These are phyloP conservation scores for Manihot esculenta DNA, from an alignment of 441 rosid species.

Conservation along the genomic window DNA sequence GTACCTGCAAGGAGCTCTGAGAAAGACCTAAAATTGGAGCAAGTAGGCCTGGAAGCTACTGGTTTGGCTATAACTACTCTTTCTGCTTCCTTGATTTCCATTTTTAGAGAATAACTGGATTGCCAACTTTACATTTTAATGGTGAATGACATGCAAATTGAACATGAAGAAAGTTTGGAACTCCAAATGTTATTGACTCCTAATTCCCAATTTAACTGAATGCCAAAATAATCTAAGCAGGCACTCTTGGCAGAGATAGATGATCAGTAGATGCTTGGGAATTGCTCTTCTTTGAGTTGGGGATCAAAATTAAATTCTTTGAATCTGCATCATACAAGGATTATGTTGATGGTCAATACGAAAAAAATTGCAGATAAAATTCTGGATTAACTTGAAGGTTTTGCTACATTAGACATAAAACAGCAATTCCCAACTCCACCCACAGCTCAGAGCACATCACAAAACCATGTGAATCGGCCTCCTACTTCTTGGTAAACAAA, in stretches of 20 bases:
- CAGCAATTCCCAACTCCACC: not conserved
- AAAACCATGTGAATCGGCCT: not conserved
- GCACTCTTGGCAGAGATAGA: not conserved
- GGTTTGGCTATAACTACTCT: slow-evolving; percentile 72
- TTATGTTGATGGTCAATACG: not conserved
- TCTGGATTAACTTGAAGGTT: slow-evolving; percentile 2
- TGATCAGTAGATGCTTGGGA: not conserved
- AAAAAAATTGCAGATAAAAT: not conserved
- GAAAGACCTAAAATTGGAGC: slow-evolving; percentile 59
- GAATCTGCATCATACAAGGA: slow-evolving; percentile 18
- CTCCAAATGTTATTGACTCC: not conserved
- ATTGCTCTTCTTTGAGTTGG: not conserved
- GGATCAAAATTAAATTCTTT: slow-evolving; percentile 10
- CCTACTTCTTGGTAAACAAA: not conserved
- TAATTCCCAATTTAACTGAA: not conserved
- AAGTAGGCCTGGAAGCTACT: slow-evolving; percentile 79
- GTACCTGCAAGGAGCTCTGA: slow-evolving; percentile 71
- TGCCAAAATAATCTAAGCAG: not conserved
- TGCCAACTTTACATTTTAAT: slow-evolving; percentile 11
- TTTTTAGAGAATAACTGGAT: slow-evolving; percentile 23
- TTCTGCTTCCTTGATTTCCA: slow-evolving; percentile 71
- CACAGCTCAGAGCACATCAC: not conserved
- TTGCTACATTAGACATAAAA: not conserved
- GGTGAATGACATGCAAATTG: not conserved
- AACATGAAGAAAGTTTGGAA: not conserved